Base-by-base conservation (phyloP, 768 basidiomycete species). In the Boletus reticulatus region DNA sequence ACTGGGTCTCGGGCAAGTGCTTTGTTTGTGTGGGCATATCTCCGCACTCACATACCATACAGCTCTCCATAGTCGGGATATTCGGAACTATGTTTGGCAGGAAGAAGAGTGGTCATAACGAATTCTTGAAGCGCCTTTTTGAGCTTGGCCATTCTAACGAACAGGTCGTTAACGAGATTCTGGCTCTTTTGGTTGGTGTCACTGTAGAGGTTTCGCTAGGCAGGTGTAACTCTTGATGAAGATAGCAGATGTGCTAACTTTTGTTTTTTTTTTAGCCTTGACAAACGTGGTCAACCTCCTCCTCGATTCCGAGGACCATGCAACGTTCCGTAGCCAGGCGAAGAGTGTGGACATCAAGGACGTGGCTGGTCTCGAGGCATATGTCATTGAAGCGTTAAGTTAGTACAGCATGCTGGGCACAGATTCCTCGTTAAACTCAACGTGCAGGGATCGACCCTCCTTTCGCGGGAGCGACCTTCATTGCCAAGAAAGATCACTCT, bases 131-230 rank as follows among this genome's bases (percentile, higher is more conserved):
- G 62, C 79, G 80, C 13, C 74, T 92, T 36, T 75, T 78, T 29
- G 81, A 77, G 20, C 69, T 84, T 22, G 82, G 83, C 2, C 78
- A 79, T 43, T 78, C 84, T 6, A 73, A 76, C 0, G 86, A 90
- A 54, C 77, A 84, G 50, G 72, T 88, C 8, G 80, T 85, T 8
- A 90, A 89, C 67, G 83, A 81, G 32, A 75, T 91, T 16, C 69
- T 94, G 39, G 89, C 89, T 19, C 71, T 92, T 29, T 75, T 92
- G 73, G 81, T 92, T 53, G 80, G 81, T 32, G 73, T 81, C 12
- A 81, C 83, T 7, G 84, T 85, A 12, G 89, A 92, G 69, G 68
- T 92, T 38, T 82, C 85, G 10, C 78, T 92, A 51, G 82, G 89
- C 84, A 61, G 38, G 77, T 67, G 4, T 32, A 6, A 42, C 19